phyloP scores from a whole-genome alignment of 2,329 filamentous ascomycete genomes.

The Massarina eburnea region DNA sequence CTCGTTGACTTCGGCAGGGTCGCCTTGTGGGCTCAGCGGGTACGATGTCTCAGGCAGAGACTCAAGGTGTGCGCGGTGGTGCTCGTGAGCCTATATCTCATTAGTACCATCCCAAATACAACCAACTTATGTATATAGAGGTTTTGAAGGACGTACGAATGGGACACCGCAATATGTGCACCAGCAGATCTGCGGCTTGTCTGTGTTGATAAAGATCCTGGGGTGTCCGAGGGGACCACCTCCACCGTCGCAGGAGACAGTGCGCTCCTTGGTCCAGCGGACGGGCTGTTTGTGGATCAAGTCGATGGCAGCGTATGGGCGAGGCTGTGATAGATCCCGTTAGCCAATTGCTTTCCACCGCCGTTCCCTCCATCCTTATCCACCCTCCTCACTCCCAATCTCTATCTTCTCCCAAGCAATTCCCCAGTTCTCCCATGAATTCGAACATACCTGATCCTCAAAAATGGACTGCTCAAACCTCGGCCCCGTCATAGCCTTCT shows the following conservation, averaged over 20 bases:
- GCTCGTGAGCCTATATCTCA: constrained; percentile 74
- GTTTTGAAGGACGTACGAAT: constrained; percentile 61
- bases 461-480: constrained; percentile 98
- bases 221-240: constrained; percentile 90
- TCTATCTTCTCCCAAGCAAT: neutral
- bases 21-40: constrained; percentile 67
- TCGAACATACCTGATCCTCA: constrained; percentile 73
- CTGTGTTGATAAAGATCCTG: constrained; percentile 93
- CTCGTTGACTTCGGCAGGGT: constrained; percentile 61
- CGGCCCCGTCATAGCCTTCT: constrained; percentile 86
- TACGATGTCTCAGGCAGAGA: constrained; percentile 79
- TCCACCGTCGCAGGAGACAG: constrained; percentile 88
- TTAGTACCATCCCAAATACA: constrained; percentile 4
- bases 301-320: constrained; percentile 86
- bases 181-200: constrained; percentile 89
- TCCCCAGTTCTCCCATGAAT: neutral
- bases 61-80: constrained; percentile 82
- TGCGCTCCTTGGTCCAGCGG: constrained; percentile 79
- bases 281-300: constrained; percentile 96
- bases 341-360: constrained; percentile 18
- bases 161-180: constrained; percentile 95
- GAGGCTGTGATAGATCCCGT: constrained; percentile 62
- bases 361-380: neutral
- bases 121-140: neutral
- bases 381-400: constrained; percentile 1